Percentiles rank a stretch among this genome's conserved stretches.
Evolutionary conservation across 768 basidiomycete genomes (phyloP).

Genomic region (Cystobasidium tubakii): DNA sequence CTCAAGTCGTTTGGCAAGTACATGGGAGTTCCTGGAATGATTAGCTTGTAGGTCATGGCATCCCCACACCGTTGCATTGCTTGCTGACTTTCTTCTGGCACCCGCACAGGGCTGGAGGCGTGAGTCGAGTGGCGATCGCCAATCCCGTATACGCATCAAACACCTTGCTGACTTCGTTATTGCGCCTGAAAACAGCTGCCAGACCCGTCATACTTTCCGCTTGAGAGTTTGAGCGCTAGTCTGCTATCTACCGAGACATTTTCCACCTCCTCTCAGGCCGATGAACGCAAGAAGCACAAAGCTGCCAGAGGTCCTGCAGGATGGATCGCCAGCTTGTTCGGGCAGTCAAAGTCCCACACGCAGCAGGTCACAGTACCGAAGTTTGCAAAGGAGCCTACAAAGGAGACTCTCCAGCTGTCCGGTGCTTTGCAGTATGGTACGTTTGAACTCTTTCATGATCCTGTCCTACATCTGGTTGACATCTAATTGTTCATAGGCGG

Average conservation of each 20-base stretch:
- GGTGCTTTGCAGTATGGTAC: constrained; percentile 63
- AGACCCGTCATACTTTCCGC: constrained; percentile 38
- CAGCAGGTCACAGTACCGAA: constrained; percentile 61
- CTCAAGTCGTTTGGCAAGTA: constrained; percentile 40
- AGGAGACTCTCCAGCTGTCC: constrained; percentile 59
- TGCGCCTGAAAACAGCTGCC: constrained; percentile 22
- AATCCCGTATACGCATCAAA: neutral
- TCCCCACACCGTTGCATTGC: too few relatives aligned
- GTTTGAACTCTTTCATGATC: constrained; percentile 43
- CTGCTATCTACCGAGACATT: constrained; percentile 15
- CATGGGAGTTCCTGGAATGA: constrained; percentile 26
- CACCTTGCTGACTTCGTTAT: neutral
- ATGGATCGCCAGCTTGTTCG: constrained; percentile 35
- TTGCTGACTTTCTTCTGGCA: neutral
- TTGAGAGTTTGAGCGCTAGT: constrained; percentile 30
- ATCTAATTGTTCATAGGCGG: constrained; percentile 42
- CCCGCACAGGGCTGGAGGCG: constrained; percentile 23
- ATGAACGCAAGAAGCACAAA: constrained; percentile 16
- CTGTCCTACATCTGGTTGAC: neutral
- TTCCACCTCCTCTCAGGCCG: neutral
- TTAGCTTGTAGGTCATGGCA: constrained; percentile 18
- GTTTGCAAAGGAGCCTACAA: constrained; percentile 52
- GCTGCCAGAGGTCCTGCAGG: neutral
- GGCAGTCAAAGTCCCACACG: constrained; percentile 18
- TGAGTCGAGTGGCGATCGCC: constrained; percentile 23